Conservation (phyloP, 1,139 yeast genomes). For the Kluyveromyces sp. region DNA sequence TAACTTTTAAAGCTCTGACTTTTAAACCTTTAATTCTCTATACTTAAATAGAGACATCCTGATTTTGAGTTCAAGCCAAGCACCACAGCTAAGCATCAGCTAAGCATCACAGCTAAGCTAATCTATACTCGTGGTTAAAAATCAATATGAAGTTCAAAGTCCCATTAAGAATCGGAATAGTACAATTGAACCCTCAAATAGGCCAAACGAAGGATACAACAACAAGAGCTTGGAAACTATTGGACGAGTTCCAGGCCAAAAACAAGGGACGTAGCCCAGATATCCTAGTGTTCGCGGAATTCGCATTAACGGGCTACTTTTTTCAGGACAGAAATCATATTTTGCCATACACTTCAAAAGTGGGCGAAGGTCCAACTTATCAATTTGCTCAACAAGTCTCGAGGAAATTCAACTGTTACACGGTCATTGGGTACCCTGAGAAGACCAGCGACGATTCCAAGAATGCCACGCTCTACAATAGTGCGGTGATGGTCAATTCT, state of each 20-base stretch:
- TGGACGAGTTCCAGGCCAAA: conserved; percentile 18
- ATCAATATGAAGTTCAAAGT: conserved; percentile 20
- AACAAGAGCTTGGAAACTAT: conserved; percentile 34
- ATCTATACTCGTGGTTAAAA: not conserved
- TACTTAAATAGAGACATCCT: too few species aligned
- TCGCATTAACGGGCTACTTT: conserved; percentile 82
- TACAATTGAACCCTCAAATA: conserved; percentile 61
- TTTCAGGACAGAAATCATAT: conserved; percentile 48
- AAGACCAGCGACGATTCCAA: conserved; percentile 13
- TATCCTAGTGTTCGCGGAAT: conserved; percentile 69
- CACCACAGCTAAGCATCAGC: too few species aligned
- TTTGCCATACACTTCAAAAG: conserved; percentile 49
- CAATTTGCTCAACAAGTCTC: conserved; percentile 54
- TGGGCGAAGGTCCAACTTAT: conserved; percentile 39
- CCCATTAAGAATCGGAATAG: conserved; percentile 50
- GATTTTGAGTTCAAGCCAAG: too few species aligned
- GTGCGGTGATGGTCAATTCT: conserved; percentile 60
- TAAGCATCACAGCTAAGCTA: too few species aligned
- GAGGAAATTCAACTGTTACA: conserved; percentile 47
- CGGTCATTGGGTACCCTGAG: conserved; percentile 83
- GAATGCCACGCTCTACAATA: conserved; percentile 47
- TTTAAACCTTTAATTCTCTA: too few species aligned
- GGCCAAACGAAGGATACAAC: conserved; percentile 54
- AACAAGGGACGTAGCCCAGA: conserved; percentile 36
- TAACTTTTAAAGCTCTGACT: too few species aligned